These are phyloP conservation scores for Oryza glumipatula DNA, from an alignment of 176 grass and related monocot genomes.

Conservation along the genomic window DNA sequence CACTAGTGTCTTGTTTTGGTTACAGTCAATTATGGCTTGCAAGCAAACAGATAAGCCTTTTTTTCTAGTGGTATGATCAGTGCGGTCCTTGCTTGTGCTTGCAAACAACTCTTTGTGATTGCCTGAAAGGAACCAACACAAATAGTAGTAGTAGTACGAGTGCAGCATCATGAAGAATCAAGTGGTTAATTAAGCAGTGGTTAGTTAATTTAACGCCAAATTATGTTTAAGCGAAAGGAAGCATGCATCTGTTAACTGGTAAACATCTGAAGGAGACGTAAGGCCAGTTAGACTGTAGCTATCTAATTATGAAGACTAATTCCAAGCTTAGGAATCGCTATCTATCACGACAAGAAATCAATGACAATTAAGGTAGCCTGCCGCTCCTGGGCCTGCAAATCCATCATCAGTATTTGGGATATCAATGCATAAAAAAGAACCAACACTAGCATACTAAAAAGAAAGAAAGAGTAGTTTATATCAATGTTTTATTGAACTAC, in stretches of 20 bases:
- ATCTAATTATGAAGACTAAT: slow-evolving; percentile 35
- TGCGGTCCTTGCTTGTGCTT: slow-evolving; percentile 45
- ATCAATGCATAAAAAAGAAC: neutral
- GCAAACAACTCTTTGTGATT: slow-evolving; percentile 44
- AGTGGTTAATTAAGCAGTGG: neutral
- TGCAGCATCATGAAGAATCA: neutral
- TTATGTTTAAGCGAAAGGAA: slow-evolving; percentile 14
- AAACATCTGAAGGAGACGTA: slow-evolving; percentile 41
- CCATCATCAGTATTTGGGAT: neutral
- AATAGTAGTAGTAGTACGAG: neutral
- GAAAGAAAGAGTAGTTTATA: neutral
- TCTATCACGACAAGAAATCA: slow-evolving; percentile 25
- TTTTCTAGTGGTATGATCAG: neutral
- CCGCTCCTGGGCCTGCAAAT: slow-evolving; percentile 45
- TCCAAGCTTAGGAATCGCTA: slow-evolving; percentile 14
- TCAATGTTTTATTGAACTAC: neutral
- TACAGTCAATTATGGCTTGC: neutral
- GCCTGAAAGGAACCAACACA: slow-evolving; percentile 26
- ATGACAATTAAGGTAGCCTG: slow-evolving; percentile 14
- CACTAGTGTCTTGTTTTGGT: neutral
- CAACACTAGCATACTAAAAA: neutral
- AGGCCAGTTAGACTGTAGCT: slow-evolving; percentile 34
- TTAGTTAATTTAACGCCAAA: neutral
- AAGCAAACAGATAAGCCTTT: slow-evolving; percentile 10
- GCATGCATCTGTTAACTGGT: slow-evolving; percentile 28